Percentiles rank a stretch among this genome's conserved stretches.
Conservation (phyloP, 1,139 yeast genomes). For the Geotrichum reessii region DNA sequence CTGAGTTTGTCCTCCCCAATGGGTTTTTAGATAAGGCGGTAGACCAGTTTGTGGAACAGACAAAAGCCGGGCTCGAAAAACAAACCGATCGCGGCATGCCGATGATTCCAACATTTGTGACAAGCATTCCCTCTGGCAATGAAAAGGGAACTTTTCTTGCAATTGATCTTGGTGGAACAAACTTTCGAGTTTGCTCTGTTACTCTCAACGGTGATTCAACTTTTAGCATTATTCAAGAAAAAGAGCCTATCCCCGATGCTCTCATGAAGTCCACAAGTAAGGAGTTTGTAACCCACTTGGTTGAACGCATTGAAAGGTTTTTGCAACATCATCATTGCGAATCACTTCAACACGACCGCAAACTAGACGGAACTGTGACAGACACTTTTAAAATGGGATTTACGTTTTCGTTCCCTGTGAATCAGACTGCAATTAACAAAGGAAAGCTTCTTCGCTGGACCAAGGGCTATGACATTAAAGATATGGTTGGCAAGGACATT, state of each 20-base stretch:
- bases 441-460: constrained; percentile 93
- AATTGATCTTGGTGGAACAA: constrained; percentile 85
- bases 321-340: constrained; percentile 53
- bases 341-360: constrained; percentile 11
- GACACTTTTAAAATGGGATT: constrained; percentile 67
- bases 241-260: constrained; percentile 66
- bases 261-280: constrained; percentile 55
- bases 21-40: constrained; percentile 54
- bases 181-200: constrained; percentile 85
- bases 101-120: constrained; percentile 84
- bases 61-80: constrained; percentile 51
- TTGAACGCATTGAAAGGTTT: constrained; percentile 60
- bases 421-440: constrained; percentile 68
- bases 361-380: constrained; percentile 7
- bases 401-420: constrained; percentile 88
- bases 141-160: constrained; percentile 76
- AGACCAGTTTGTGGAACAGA: constrained; percentile 45
- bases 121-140: constrained; percentile 71
- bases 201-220: constrained; percentile 74
- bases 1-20: constrained; percentile 51
- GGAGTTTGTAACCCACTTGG: constrained; percentile 65
- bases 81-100: constrained; percentile 54
- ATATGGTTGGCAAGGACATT: constrained; percentile 77
- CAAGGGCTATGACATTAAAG: constrained; percentile 82
- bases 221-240: constrained; percentile 63